Conservation (phyloP, 2,329 filamentous ascomycete genomes). For the Ophiostoma novo-ulmi region DNA sequence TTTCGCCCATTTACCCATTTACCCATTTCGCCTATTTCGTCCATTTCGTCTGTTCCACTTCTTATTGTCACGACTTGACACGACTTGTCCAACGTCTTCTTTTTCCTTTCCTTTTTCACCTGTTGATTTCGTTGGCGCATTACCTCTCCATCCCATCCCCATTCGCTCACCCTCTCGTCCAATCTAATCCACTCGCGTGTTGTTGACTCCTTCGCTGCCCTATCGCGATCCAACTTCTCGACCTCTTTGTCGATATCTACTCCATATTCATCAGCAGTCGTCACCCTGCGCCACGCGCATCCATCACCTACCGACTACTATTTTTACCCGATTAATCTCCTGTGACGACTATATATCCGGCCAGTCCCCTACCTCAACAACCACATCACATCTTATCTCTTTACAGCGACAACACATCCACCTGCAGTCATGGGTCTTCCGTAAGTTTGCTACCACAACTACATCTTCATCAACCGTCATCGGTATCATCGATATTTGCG, state of each 20-base stretch:
- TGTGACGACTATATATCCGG: not conserved
- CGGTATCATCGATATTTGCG: not conserved
- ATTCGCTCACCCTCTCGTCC: not conserved
- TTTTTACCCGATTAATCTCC: not conserved
- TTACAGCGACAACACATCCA: not conserved
- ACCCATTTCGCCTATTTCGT: not conserved
- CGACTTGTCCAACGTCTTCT: not conserved
- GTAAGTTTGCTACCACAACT: slow-evolving; percentile 17
- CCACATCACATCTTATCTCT: no score
- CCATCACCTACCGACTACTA: not conserved
- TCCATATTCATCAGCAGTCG: not conserved
- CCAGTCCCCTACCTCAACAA: not conserved
- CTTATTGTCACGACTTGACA: not conserved
- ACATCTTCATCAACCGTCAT: not conserved
- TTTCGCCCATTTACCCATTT: not conserved
- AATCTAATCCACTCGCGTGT: slow-evolving; percentile 4
- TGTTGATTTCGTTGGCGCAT: slow-evolving; percentile 1
- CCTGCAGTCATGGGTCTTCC: slow-evolving; percentile 26
- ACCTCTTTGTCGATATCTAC: not conserved
- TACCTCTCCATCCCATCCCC: not conserved
- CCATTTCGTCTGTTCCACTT: not conserved
- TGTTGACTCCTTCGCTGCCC: not conserved
- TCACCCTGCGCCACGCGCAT: slow-evolving; percentile 3
- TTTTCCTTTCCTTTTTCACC: slow-evolving; percentile 1
- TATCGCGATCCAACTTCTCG: not conserved